Evolutionary conservation across 768 basidiomycete genomes (phyloP).

Genomic region (Neoboletus magnificus): DNA sequence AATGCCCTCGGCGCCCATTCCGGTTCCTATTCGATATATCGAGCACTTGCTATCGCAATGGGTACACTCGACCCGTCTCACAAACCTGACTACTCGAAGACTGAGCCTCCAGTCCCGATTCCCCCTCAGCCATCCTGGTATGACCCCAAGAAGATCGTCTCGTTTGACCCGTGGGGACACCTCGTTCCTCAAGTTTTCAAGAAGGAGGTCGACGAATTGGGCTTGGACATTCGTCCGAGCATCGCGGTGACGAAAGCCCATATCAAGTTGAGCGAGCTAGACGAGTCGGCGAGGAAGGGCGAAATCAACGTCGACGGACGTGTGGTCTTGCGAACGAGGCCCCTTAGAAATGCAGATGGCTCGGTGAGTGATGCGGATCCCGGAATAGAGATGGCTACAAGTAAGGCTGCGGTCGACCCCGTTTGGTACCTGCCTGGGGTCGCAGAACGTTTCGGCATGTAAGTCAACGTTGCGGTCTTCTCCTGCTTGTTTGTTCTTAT

Average conservation of each 20-base stretch:
- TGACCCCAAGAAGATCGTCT: constrained; percentile 77
- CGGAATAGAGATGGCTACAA: constrained; percentile 85
- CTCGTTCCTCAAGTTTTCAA: constrained; percentile 72
- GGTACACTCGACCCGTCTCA: constrained; percentile 74
- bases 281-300: constrained; percentile 73
- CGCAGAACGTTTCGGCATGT: constrained; percentile 93
- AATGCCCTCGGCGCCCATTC: constrained; percentile 94
- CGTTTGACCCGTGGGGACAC: constrained; percentile 93
- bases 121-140: constrained; percentile 77
- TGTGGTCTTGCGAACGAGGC: constrained; percentile 68
- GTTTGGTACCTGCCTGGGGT: constrained; percentile 96
- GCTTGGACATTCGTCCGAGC: constrained; percentile 85
- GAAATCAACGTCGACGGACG: constrained; percentile 76
- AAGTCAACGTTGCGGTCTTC: constrained; percentile 27
- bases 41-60: constrained; percentile 90
- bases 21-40: constrained; percentile 93
- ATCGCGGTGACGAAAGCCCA: constrained; percentile 93
- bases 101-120: constrained; percentile 81
- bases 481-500: neutral
- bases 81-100: constrained; percentile 78
- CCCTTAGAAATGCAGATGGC: constrained; percentile 62
- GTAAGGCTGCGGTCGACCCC: constrained; percentile 94
- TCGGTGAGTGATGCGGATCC: constrained; percentile 52
- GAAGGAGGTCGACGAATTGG: constrained; percentile 55
- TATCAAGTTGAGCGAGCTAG: constrained; percentile 92